phyloP scores from a whole-genome alignment of 352 stramenopile species.

The Globisporangium rhizosaccharum region DNA sequence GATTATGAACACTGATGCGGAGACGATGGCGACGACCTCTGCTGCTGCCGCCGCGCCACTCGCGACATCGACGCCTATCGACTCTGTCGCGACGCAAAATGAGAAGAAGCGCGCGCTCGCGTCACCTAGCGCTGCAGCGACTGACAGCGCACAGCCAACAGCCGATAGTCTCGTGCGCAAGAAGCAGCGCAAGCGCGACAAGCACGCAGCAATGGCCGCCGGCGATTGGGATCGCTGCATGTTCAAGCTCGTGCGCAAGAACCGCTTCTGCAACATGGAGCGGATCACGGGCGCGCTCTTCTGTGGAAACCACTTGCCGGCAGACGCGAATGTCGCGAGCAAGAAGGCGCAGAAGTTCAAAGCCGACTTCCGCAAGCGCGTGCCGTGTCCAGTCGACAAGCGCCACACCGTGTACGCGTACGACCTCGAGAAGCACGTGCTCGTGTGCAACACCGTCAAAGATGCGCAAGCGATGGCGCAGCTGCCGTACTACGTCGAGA shows the following conservation, averaged over 20 bases:
- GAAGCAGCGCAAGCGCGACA: slow-evolving; percentile 65
- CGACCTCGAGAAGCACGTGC: slow-evolving; percentile 73
- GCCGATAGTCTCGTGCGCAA: slow-evolving; percentile 14
- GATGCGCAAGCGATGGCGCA: slow-evolving; percentile 48
- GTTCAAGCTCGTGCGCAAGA: slow-evolving; percentile 75
- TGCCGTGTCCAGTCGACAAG: slow-evolving; percentile 69
- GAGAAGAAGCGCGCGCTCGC: slow-evolving; percentile 25
- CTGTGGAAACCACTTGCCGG: slow-evolving; percentile 73
- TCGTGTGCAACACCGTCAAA: slow-evolving; percentile 76
- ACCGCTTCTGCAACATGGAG: slow-evolving; percentile 77
- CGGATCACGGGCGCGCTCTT: slow-evolving; percentile 41
- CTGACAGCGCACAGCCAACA: neutral
- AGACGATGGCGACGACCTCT: neutral
- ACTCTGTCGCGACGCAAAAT: no score
- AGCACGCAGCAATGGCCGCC: slow-evolving; percentile 34
- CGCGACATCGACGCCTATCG: no score
- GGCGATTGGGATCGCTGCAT: slow-evolving; percentile 76
- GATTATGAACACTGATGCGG: neutral
- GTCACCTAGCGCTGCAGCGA: neutral
- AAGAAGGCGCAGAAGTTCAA: slow-evolving; percentile 73
- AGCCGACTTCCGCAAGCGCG: slow-evolving; percentile 35
- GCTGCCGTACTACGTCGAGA: slow-evolving; percentile 66
- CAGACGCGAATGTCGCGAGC: slow-evolving; percentile 24
- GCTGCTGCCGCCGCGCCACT: neutral
- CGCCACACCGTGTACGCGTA: slow-evolving; percentile 75